Base-by-base conservation (phyloP, 139 green algal genomes). In the Pycnococcus provasolii region DNA sequence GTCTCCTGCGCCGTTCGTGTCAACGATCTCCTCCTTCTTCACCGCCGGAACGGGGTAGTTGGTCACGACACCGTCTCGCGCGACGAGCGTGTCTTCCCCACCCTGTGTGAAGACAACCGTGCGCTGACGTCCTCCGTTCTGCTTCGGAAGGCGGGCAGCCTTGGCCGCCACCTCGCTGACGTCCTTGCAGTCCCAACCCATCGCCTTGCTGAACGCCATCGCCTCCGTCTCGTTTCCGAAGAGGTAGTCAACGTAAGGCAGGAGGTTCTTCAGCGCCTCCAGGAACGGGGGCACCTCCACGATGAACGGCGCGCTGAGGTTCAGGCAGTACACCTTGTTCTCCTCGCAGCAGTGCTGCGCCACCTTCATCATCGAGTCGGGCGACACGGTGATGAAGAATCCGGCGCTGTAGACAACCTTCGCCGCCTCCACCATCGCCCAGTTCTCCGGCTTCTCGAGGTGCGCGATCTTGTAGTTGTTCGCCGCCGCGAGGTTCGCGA, bases 141-240 rank as follows among this genome's bases (percentile, higher is more conserved):
- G 70, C 78, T 97, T 96, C 11, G 89, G 84, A 53, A 91, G 75
- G 41, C 64, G 70, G 1, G 86, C 80, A 46, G 96, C 87, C 83
- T 81, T 85, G 6, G 85, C 71, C 1, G 92, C 92, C 57, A 97
- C 92, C 70, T 96, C 83, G 45, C 79, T 59, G 4, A 96, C 71
- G 59, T 93, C 81, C 13, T 80, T 60, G 0, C 85, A 92, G 42
- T 88, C 86, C 93, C 89, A 97, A 45, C 84, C 85, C 77, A 96
- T 88, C 13, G 76, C 83, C 77, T 95, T 77, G 40, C 92, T 88
- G 83, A 97, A 96, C 3, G 89, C 82, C 2, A 73, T 67, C 13
- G 90, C 90, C 83, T 99, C 92, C 37, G 85, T 92, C 83, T 98
- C 93, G 67, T 98, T 98, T 60, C 88, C 91, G 78, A 98, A 98